phyloP scores from a whole-genome alignment of 257 asterid genomes.

The Scutellaria minor region DNA sequence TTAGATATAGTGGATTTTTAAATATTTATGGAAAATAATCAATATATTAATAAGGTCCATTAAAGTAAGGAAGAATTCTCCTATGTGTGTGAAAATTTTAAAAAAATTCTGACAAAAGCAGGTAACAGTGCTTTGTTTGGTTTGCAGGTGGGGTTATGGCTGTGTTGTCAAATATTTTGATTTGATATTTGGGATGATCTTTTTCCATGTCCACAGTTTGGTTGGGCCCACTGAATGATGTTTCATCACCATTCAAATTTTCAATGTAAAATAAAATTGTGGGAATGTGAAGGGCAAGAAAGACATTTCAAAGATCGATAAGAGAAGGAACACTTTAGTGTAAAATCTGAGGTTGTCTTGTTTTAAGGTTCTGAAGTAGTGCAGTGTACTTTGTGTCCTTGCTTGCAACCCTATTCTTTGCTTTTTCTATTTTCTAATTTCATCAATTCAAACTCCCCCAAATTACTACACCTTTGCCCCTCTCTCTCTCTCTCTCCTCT shows the following conservation, averaged over 20 bases:
- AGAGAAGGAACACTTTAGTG: neutral
- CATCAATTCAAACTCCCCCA: too few species aligned
- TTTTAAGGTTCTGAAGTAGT: neutral
- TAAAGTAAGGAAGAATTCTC: too few species aligned
- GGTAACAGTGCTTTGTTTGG: constrained; percentile 12
- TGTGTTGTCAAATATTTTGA: constrained; percentile 36
- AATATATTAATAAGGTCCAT: too few species aligned
- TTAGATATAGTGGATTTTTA: too few species aligned
- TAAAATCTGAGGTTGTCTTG: constrained; percentile 7
- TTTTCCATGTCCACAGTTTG: neutral
- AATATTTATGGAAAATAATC: too few species aligned
- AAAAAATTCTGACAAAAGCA: neutral
- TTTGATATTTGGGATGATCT: constrained; percentile 11
- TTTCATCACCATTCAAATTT: neutral
- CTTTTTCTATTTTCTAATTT: too few species aligned
- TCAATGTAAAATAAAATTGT: too few species aligned
- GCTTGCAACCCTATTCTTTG: too few species aligned
- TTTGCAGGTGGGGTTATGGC: neutral
- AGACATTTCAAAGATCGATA: too few species aligned
- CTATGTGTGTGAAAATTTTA: too few species aligned
- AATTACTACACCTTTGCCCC: neutral
- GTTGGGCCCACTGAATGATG: neutral
- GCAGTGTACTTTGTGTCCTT: neutral
- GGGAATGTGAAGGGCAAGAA: too few species aligned
- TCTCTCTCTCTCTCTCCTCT: neutral